These are phyloP conservation scores for Annulohypoxylon nitens DNA, from an alignment of 495 filamentous ascomycete genomes.

Conservation along the genomic window DNA sequence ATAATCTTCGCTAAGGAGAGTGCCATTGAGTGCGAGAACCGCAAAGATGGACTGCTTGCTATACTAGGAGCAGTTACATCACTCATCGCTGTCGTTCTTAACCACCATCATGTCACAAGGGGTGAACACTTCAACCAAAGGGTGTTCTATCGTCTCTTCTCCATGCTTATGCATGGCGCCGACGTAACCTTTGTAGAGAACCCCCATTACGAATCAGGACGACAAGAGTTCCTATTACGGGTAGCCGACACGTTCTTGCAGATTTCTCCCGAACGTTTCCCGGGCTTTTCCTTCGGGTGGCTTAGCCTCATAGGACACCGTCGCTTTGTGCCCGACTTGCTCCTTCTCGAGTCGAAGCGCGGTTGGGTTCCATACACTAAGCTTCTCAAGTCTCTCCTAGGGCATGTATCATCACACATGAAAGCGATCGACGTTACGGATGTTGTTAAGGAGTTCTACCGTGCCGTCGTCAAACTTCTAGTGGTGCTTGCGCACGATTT, in stretches of 20 bases:
- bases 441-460: conserved; percentile 84
- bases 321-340: conserved; percentile 83
- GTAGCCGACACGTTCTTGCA: conserved; percentile 81
- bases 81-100: conserved; percentile 82
- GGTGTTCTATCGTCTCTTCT: conserved; percentile 92
- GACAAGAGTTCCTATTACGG: conserved; percentile 76
- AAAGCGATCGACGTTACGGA: conserved; percentile 77
- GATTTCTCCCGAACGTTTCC: conserved; percentile 80
- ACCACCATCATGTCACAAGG: conserved; percentile 84
- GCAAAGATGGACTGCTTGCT: conserved; percentile 38
- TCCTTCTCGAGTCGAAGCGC: conserved; percentile 74
- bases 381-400: conserved; percentile 79
- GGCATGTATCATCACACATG: conserved; percentile 82
- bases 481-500: conserved; percentile 93
- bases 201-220: conserved; percentile 44
- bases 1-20: conserved; percentile 75
- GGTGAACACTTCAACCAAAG: conserved; percentile 87
- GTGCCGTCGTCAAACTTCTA: conserved; percentile 83
- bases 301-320: conserved; percentile 84
- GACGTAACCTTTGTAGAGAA: conserved; percentile 58
- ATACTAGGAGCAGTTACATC: conserved; percentile 81
- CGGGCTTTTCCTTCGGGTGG: conserved; percentile 89
- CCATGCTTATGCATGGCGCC: conserved; percentile 79
- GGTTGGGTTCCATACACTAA: conserved; percentile 83
- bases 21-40: conserved; percentile 34